A percentile compares a stretch with the other conserved stretches of the same genome.
Evolutionary conservation across 1,284 basidiomycete genomes (phyloP).

Genomic region (Ganoderma multipileum): DNA sequence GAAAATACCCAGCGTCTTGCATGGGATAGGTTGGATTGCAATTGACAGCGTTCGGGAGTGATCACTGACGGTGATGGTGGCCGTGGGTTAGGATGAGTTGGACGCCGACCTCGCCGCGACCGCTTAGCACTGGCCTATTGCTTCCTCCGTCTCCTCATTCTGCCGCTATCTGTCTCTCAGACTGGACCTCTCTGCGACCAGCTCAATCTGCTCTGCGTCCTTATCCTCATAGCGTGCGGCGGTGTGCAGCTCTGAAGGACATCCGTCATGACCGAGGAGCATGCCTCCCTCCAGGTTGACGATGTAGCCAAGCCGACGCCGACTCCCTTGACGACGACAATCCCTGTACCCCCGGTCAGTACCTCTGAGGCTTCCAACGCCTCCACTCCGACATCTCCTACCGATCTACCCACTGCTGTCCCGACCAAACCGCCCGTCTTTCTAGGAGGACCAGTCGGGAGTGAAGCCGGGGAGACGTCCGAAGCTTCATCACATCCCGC

Average conservation of each 20-base stretch:
- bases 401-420: conserved; percentile 22
- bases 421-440: conserved; percentile 17
- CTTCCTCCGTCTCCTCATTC: neutral
- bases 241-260: neutral
- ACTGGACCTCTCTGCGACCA: neutral
- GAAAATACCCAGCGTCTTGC: neutral
- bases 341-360: neutral
- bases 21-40: neutral
- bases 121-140: neutral
- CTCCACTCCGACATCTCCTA: conserved; percentile 16
- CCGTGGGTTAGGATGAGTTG: conserved; percentile 1
- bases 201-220: neutral
- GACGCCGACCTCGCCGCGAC: neutral
- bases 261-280: conserved; percentile 7
- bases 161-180: neutral
- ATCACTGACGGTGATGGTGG: conserved; percentile 2
- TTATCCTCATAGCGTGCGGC: neutral
- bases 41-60: neutral
- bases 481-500: conserved; percentile 2
- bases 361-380: neutral
- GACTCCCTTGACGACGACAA: conserved; percentile 2
- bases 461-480: neutral
- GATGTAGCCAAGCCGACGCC: conserved; percentile 2
- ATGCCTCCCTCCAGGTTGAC: neutral
- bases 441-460: neutral